Evolutionary conservation across 1,284 basidiomycete species (phyloP).

Genomic region (Rhodotorula sp.): DNA sequence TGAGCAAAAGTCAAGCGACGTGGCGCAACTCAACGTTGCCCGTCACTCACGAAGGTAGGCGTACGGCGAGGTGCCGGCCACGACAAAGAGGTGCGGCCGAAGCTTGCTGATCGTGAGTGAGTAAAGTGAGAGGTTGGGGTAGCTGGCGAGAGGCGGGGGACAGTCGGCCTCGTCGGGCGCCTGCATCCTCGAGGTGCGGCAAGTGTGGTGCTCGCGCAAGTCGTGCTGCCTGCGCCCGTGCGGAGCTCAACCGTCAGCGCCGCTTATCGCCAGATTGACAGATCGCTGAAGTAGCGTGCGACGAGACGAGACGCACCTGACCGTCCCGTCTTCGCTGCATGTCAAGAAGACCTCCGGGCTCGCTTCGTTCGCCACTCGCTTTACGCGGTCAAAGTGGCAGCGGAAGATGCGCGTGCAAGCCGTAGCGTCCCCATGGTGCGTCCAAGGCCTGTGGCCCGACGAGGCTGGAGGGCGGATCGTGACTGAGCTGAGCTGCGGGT

Average conservation of each 20-base stretch:
- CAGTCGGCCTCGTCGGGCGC: neutral
- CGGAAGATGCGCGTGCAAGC: slow-evolving; percentile 44
- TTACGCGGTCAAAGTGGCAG: slow-evolving; percentile 52
- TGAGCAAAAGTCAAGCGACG: neutral
- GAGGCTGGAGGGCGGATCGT: slow-evolving; percentile 50
- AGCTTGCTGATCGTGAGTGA: slow-evolving; percentile 52
- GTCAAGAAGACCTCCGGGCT: slow-evolving; percentile 80
- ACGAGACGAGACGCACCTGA: slow-evolving; percentile 16
- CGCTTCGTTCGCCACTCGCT: slow-evolving; percentile 75
- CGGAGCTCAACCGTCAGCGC: neutral
- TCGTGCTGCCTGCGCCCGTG: slow-evolving; percentile 68
- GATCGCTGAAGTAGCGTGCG: neutral
- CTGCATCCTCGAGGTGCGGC: slow-evolving; percentile 46
- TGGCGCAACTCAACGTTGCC: neutral
- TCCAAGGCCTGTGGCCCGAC: slow-evolving; percentile 71
- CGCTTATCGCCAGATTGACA: too few species aligned
- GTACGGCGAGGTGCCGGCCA: slow-evolving; percentile 55
- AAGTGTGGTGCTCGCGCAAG: slow-evolving; percentile 67
- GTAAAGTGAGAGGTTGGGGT: slow-evolving; percentile 51
- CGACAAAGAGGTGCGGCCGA: slow-evolving; percentile 55
- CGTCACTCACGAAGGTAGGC: slow-evolving; percentile 64
- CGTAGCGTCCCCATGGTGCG: slow-evolving; percentile 10
- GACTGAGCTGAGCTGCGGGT: slow-evolving; percentile 46
- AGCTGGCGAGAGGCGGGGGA: slow-evolving; percentile 64
- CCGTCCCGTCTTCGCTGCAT: slow-evolving; percentile 69